phyloP scores from a whole-genome alignment of 257 asterid genomes.

The Fraxinus excelsior region DNA sequence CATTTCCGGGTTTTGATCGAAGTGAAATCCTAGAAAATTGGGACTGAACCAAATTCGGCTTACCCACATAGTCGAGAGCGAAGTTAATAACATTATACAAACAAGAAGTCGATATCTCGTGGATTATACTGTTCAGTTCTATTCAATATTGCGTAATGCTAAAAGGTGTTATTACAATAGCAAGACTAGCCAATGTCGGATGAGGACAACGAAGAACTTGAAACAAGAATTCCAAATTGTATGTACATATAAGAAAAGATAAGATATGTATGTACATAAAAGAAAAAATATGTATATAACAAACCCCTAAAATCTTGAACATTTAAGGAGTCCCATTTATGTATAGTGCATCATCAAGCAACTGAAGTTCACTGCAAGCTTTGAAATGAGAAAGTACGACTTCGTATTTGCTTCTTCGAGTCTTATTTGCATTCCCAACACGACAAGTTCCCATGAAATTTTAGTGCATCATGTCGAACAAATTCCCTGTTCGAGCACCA shows the following conservation, averaged over 20 bases:
- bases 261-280: background rate
- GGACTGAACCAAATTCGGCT: no score
- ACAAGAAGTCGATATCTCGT: no score
- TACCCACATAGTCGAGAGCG: no score
- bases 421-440: background rate
- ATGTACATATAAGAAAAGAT: background rate
- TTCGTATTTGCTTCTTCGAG: background rate
- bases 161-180: background rate
- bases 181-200: background rate
- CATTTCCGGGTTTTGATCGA: no score
- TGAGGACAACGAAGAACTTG: background rate
- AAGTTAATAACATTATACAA: no score
- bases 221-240: background rate
- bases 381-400: background rate
- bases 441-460: background rate
- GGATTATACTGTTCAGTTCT: background rate
- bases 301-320: background rate
- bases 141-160: background rate
- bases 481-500: background rate
- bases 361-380: background rate
- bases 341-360: background rate
- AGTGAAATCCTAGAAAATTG: no score
- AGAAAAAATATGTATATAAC: background rate
- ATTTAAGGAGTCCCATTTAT: background rate
- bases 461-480: background rate